A percentile compares a stretch with the other conserved stretches of the same genome.
Conservation (phyloP, 192 early-diverging fungal genomes). For the Linderina pennispora region DNA sequence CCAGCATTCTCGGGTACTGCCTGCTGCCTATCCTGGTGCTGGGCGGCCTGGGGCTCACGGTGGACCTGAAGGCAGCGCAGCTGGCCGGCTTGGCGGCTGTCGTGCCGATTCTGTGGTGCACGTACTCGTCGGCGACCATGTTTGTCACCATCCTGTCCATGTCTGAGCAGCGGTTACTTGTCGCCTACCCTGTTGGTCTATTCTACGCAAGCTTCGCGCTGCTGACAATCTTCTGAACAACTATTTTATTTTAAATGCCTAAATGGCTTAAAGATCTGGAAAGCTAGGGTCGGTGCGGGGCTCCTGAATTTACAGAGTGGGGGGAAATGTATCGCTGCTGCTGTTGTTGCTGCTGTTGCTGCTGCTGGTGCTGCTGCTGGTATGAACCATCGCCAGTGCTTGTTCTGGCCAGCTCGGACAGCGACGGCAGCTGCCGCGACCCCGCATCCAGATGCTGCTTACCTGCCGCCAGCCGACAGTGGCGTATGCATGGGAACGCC, state of each 20-base stretch:
- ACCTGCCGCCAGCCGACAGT: too few relatives aligned
- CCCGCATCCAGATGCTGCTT: neutral
- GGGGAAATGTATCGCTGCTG: slow-evolving; percentile 9
- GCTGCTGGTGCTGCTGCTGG: slow-evolving; percentile 15
- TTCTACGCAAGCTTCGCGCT: slow-evolving; percentile 93
- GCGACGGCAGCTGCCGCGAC: slow-evolving; percentile 39
- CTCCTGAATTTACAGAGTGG: slow-evolving; percentile 21
- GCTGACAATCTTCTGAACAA: slow-evolving; percentile 76
- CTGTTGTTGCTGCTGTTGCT: slow-evolving; percentile 1
- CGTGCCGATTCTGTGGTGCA: slow-evolving; percentile 88
- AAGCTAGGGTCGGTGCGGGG: too few relatives aligned
- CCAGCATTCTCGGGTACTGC: slow-evolving; percentile 96
- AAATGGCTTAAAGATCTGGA: too few relatives aligned
- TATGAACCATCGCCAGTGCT: slow-evolving; percentile 14
- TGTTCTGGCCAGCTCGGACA: slow-evolving; percentile 38
- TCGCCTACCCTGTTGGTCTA: slow-evolving; percentile 90
- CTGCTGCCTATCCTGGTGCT: slow-evolving; percentile 92
- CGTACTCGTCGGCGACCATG: slow-evolving; percentile 88
- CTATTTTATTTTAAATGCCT: neutral
- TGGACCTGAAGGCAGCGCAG: slow-evolving; percentile 61
- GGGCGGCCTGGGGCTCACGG: slow-evolving; percentile 63
- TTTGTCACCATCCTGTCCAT: slow-evolving; percentile 89
- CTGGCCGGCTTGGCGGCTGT: slow-evolving; percentile 56
- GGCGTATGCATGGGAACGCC: neutral
- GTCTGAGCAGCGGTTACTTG: slow-evolving; percentile 87